Base-by-base conservation (phyloP, 495 filamentous ascomycete species). In the Aspergillus baeticus region DNA sequence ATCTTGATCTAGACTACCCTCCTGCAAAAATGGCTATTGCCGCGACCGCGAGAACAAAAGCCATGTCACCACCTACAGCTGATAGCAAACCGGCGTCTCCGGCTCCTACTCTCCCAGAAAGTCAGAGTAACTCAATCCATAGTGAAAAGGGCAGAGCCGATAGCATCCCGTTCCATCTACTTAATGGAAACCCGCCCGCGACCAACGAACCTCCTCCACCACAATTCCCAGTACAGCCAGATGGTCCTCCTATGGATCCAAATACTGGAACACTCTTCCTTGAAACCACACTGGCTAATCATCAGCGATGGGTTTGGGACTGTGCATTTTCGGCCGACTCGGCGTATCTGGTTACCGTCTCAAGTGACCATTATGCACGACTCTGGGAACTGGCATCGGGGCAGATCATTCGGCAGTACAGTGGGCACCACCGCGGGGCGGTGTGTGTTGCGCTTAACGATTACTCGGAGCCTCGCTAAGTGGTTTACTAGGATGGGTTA, bases 231-330 rank as follows among this genome's bases (percentile, higher is more conserved):
- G 63, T 69, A 17, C 69, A 72, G 49, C 74, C 76, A 11, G 76
- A 77, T 51, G 76, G 76, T 2, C 75, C 75, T 23, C 73, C 78
- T 8, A 75, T 73, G 54, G 75, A 77, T 44, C 70, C 76, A 5
- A 62, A 61, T 18, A 67, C 69, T 62, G 54, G 80, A 70, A 72
- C 85, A 76, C 54, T 96, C 82, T 80, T 87, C 81, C 80, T 96
- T 5, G 91, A 98, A 69, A 92, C 90, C 5, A 96, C 91, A 2
- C 82, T 98, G 1, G 85, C 87, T n/a, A 88, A 88, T 53, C 94
- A 98, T 69, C 94, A 98, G 71, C 87, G 94, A 33, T 98, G 94
- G 94, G 94, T 98, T 0, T 98, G 94, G 94, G 94, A 98, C 71
- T 98, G 94, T 68, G 94, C 94, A 3, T 98, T 98, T 75, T 94